These are phyloP conservation scores for Blastocystis sp. DNA, from an alignment of 352 stramenopile species.

Conservation along the genomic window DNA sequence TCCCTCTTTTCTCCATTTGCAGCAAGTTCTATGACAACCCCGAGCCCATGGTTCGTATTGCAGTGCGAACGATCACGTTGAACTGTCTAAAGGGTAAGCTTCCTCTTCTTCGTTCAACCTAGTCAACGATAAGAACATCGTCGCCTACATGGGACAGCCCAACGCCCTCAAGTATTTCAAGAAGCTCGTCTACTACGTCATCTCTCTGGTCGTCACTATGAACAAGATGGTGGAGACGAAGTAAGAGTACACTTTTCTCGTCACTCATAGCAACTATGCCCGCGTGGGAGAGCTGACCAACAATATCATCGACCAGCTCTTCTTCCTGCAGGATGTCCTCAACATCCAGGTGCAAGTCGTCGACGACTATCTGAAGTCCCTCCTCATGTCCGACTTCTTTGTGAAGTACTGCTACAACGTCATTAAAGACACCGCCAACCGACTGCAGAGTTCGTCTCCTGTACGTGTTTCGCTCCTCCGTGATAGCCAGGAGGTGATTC, in stretches of 20 bases:
- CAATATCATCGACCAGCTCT: conserved; percentile 20
- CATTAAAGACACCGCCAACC: not conserved
- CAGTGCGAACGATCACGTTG: conserved; percentile 19
- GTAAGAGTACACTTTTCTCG: not conserved
- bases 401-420: not conserved
- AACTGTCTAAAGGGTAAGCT: conserved; percentile 25
- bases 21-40: conserved; percentile 44
- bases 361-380: not conserved
- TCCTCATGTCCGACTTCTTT: not conserved
- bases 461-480: not conserved
- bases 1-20: conserved; percentile 41
- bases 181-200: conserved; percentile 30
- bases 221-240: conserved; percentile 5
- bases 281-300: not conserved
- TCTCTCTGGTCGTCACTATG: not conserved
- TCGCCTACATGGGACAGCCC: not conserved
- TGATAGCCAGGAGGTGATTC: not conserved
- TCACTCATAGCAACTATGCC: not conserved
- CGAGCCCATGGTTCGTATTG: conserved; percentile 23
- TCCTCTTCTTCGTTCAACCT: not conserved
- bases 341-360: not conserved
- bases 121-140: conserved; percentile 33
- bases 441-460: not conserved
- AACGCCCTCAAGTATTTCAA: conserved; percentile 4
- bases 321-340: conserved; percentile 19